Percentiles rank a stretch among this genome's conserved stretches.
phyloP scores from a whole-genome alignment of 1,139 yeast genomes.

The Pichia sp. region DNA sequence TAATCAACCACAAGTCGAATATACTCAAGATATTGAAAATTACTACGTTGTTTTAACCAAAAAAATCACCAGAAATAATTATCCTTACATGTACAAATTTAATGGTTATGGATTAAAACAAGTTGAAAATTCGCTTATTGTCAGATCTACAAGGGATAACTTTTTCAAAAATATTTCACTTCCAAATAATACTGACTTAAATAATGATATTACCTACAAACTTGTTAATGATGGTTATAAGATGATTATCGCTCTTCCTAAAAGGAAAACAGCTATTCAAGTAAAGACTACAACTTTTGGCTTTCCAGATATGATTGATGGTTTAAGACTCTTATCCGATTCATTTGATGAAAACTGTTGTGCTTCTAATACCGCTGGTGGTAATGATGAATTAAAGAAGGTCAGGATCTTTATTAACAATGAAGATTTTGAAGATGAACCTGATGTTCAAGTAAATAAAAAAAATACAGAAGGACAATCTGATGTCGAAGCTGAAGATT shows the following conservation, averaged over 20 bases:
- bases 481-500: neutral
- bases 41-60: slow-evolving; percentile 16
- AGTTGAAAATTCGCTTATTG: slow-evolving; percentile 10
- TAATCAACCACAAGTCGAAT: slow-evolving; percentile 12
- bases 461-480: too few relatives aligned
- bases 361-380: too few relatives aligned
- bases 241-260: slow-evolving; percentile 16
- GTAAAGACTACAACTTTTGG: slow-evolving; percentile 1
- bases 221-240: slow-evolving; percentile 14
- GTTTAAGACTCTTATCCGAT: neutral
- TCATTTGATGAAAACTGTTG: neutral
- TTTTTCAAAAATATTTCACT: slow-evolving; percentile 14
- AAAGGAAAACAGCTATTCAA: slow-evolving; percentile 3
- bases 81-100: slow-evolving; percentile 10
- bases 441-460: neutral
- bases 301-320: slow-evolving; percentile 4
- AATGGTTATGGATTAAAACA: slow-evolving; percentile 15
- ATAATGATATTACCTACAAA: slow-evolving; percentile 11
- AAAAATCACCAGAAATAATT: slow-evolving; percentile 1
- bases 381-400: too few relatives aligned
- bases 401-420: too few relatives aligned
- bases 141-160: slow-evolving; percentile 17
- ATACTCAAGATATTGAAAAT: slow-evolving; percentile 10
- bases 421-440: too few relatives aligned
- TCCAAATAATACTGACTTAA: slow-evolving; percentile 15